Evolutionary conservation across 2,329 filamentous ascomycete genomes (phyloP), one percentile per base, ranked within the genome.

Genomic region (Chaetothyriales sp.): DNA sequence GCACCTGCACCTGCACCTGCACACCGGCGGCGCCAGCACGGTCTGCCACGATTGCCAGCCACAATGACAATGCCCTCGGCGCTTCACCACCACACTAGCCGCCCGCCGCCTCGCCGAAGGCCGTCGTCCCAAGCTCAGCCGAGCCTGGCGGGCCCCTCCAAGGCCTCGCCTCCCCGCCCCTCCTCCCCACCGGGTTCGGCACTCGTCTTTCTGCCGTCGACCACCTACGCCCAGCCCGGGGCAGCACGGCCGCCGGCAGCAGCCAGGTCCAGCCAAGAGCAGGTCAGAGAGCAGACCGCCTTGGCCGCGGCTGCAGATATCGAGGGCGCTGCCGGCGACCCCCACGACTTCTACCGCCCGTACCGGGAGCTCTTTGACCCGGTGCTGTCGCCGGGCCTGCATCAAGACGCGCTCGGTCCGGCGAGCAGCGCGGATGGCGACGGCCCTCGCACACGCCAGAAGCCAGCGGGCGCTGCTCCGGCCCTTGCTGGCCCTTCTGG

Each of bases 311-410:
- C 44, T 20, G 44, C 22, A 18, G 10, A 28, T 51, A 60, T 54
- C 48, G 63, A 63, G 53, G 60, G 58, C 48, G 52, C 55, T 47
- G 69, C 67, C 22, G 65, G 68, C 45, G 70, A 74, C 59, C 74
- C 73, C 40, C 72, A 73, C 64, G 73, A 75, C 18, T 77, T 73
- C 63, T 77, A 76, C 60, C 69, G 72, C 58, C 67, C 69, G 45
- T 71, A 71, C 61, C 7, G 28, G 4, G 20, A 47, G 15, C 22
- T 28, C 44, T 19, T 10, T 46, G 46, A 20, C 6, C 65, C 64
- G 50, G 62, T 68, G 50, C 63, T 64, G 37, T 65, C 67, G 49
- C 50, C 54, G 51, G 60, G 58, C 49, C 54, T 60, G 18, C 58
- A 60, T 45, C 56, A 60, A 51, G 56, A 57, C 20, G 57, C 56